Percentiles rank a stretch among this genome's conserved stretches.
phyloP scores from a whole-genome alignment of 1,284 basidiomycete species.

The Heterobasidion irregulare region DNA sequence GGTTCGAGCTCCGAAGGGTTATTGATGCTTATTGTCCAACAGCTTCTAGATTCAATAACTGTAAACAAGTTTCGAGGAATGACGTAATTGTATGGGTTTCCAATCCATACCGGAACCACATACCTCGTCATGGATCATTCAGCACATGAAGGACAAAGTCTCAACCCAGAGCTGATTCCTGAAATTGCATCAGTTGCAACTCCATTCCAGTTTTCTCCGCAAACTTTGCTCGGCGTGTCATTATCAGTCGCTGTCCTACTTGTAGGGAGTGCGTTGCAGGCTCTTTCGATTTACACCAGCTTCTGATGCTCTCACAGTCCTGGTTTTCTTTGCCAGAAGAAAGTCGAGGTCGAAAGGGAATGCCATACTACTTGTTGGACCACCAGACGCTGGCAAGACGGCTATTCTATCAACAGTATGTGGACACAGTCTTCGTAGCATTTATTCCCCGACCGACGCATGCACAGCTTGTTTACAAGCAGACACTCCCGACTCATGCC shows the following conservation, averaged over 20 bases:
- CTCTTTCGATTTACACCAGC: not conserved
- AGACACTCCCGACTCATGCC: constrained; percentile 58
- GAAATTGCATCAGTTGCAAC: not conserved
- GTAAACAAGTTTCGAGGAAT: not conserved
- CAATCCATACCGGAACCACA: not conserved
- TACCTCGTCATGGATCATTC: not conserved
- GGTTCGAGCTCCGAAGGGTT: not conserved
- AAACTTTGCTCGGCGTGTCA: not conserved
- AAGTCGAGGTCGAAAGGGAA: constrained; percentile 42
- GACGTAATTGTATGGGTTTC: no score
- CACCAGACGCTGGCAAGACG: constrained; percentile 71
- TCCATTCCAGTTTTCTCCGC: not conserved
- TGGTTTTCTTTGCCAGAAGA: constrained; percentile 31
- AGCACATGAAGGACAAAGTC: not conserved
- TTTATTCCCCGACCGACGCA: not conserved
- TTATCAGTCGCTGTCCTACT: not conserved
- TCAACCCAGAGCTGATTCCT: not conserved
- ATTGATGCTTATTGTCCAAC: not conserved
- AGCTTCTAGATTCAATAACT: not conserved
- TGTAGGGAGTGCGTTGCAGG: not conserved
- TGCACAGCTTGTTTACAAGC: constrained; percentile 51
- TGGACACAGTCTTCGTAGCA: not conserved
- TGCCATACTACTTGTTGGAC: constrained; percentile 56
- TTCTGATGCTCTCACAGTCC: constrained; percentile 14
- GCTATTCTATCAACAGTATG: constrained; percentile 50